Evolutionary conservation across 2,329 filamentous ascomycete genomes (phyloP).

Genomic region (Tolypocladium capitatum): DNA sequence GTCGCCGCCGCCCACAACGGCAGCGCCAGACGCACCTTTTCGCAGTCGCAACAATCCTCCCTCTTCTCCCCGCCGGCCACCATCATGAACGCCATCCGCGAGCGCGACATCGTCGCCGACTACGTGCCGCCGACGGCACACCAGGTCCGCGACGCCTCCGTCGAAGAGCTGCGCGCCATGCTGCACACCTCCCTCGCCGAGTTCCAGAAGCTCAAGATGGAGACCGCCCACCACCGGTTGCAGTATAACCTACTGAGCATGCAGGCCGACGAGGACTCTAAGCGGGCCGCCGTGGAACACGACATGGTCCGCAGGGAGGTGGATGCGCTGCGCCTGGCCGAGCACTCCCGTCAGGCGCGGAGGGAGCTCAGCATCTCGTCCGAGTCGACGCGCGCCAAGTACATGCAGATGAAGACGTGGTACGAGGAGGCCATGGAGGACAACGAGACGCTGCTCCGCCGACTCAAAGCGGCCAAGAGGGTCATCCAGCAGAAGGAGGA

Average conservation of each 20-base stretch:
- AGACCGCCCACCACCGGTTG: slow-evolving; percentile 78
- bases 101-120: slow-evolving; percentile 20
- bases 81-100: slow-evolving; percentile 20
- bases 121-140: slow-evolving; percentile 33
- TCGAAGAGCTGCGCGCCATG: slow-evolving; percentile 44
- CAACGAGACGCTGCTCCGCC: slow-evolving; percentile 48
- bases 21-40: slow-evolving; percentile 16
- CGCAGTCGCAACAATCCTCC: slow-evolving; percentile 31
- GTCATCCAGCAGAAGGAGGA: slow-evolving; percentile 68
- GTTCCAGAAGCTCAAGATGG: slow-evolving; percentile 56
- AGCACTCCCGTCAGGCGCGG: slow-evolving; percentile 51
- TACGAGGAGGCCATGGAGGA: slow-evolving; percentile 55
- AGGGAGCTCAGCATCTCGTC: slow-evolving; percentile 37
- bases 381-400: slow-evolving; percentile 40
- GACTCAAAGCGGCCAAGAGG: slow-evolving; percentile 61
- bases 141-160: slow-evolving; percentile 37
- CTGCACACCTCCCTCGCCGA: slow-evolving; percentile 41
- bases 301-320: slow-evolving; percentile 84
- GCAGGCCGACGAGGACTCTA: slow-evolving; percentile 72
- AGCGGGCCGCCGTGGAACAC: slow-evolving; percentile 80
- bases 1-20: slow-evolving; percentile 21
- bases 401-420: slow-evolving; percentile 49
- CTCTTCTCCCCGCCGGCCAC: slow-evolving; percentile 44
- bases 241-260: slow-evolving; percentile 77
- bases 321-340: slow-evolving; percentile 64